These are phyloP conservation scores for Populus nigra DNA, from an alignment of 345 rosid species.

Conservation along the genomic window DNA sequence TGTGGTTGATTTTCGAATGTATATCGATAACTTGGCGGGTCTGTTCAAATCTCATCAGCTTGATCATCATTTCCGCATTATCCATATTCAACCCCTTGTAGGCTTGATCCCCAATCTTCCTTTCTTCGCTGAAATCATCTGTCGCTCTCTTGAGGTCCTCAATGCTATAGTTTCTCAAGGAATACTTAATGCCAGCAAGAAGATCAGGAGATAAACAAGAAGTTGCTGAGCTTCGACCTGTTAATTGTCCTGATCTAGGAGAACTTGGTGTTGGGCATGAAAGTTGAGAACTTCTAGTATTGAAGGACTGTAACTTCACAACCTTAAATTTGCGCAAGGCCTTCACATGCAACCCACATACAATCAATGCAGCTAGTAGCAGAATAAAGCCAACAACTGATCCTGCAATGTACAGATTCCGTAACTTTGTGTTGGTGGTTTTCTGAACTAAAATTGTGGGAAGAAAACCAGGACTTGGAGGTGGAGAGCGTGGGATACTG, in stretches of 20 bases:
- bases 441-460: constrained; percentile 33
- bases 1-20: constrained; percentile 55
- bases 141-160: constrained; percentile 45
- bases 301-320: constrained; percentile 35
- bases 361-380: constrained; percentile 25
- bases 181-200: constrained; percentile 47
- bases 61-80: constrained; percentile 43
- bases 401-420: constrained; percentile 42
- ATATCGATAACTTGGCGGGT: constrained; percentile 39
- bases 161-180: constrained; percentile 32
- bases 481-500: constrained; percentile 28
- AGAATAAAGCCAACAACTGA: constrained; percentile 42
- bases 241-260: constrained; percentile 32
- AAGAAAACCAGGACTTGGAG: constrained; percentile 43
- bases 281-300: constrained; percentile 33
- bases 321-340: constrained; percentile 23
- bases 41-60: constrained; percentile 44
- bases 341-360: constrained; percentile 35
- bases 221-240: constrained; percentile 34
- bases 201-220: constrained; percentile 60
- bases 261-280: constrained; percentile 37
- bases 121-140: constrained; percentile 33
- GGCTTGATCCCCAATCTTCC: constrained; percentile 33
- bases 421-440: constrained; percentile 12
- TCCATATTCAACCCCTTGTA: constrained; percentile 36